phyloP scores from a whole-genome alignment of 2,329 filamentous ascomycete species.

The Ophiosphaerella narmari region DNA sequence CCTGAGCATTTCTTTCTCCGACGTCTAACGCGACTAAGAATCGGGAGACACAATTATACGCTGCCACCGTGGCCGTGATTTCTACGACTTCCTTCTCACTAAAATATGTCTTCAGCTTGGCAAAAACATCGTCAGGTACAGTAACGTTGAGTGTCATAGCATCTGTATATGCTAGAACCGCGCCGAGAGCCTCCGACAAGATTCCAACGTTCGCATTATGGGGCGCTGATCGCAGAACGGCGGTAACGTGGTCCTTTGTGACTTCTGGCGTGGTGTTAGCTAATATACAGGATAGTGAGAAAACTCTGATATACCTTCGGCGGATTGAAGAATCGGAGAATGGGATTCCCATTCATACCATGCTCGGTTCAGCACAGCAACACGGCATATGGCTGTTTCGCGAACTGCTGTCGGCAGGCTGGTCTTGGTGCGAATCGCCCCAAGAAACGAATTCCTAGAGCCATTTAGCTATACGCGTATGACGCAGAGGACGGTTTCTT shows the following conservation, averaged over 20 bases:
- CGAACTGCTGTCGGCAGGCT: constrained; percentile 60
- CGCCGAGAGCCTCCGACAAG: constrained; percentile 66
- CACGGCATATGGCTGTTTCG: constrained; percentile 79
- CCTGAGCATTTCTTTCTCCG: constrained; percentile 47
- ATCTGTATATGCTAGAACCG: constrained; percentile 74
- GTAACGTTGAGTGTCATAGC: constrained; percentile 79
- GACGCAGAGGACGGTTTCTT: constrained; percentile 5
- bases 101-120: constrained; percentile 63
- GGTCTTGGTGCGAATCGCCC: constrained; percentile 59
- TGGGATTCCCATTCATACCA: constrained; percentile 88
- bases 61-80: constrained; percentile 76
- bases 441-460: constrained; percentile 58
- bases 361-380: constrained; percentile 78
- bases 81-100: constrained; percentile 77
- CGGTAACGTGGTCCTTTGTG: constrained; percentile 53
- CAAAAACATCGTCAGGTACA: constrained; percentile 72
- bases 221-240: constrained; percentile 29
- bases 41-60: constrained; percentile 84
- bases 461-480: neutral
- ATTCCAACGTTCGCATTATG: constrained; percentile 7
- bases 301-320: constrained; percentile 4
- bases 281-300: neutral
- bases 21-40: constrained; percentile 82
- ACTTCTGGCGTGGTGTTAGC: constrained; percentile 55
- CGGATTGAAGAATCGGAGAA: constrained; percentile 62